A percentile compares a stretch with the other conserved stretches of the same genome.
These are phyloP conservation scores for Paracoccidioides lutzii DNA, from an alignment of 2,329 filamentous ascomycete genomes.

Conservation along the genomic window DNA sequence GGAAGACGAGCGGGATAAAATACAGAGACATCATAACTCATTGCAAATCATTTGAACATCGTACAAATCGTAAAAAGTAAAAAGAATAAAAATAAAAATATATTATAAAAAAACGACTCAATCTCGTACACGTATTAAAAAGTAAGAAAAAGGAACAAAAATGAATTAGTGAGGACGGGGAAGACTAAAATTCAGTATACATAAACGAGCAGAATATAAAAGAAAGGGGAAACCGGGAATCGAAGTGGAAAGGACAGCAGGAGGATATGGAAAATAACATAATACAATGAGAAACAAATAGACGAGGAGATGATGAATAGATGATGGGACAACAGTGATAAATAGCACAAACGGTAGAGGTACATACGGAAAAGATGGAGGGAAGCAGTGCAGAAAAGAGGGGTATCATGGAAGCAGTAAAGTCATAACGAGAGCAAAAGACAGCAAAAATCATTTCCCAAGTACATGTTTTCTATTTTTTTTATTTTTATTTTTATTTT, in stretches of 20 bases:
- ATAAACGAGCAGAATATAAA: too few species aligned
- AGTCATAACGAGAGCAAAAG: background rate
- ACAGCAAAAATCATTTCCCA: too few species aligned
- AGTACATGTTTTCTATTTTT: too few species aligned
- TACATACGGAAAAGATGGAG: background rate
- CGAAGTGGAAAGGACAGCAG: too few species aligned
- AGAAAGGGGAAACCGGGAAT: too few species aligned
- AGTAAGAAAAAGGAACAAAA: background rate
- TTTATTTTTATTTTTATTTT: too few species aligned
- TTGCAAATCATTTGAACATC: slow-evolving; percentile 11
- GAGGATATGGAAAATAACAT: too few species aligned
- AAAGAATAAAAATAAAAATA: background rate
- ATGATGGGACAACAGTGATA: background rate
- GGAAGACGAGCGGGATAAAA: background rate
- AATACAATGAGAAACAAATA: too few species aligned
- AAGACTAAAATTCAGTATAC: too few species aligned
- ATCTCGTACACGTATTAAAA: background rate
- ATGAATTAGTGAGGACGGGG: too few species aligned
- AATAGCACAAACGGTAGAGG: background rate
- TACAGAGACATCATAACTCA: slow-evolving; percentile 5
- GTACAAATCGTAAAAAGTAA: slow-evolving; percentile 10
- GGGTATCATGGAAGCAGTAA: background rate
- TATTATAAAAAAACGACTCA: background rate
- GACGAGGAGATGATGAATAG: too few species aligned
- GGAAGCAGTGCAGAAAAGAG: background rate